These are phyloP conservation scores for Fagus crenata DNA, from an alignment of 306 rosid genomes.

Conservation along the genomic window DNA sequence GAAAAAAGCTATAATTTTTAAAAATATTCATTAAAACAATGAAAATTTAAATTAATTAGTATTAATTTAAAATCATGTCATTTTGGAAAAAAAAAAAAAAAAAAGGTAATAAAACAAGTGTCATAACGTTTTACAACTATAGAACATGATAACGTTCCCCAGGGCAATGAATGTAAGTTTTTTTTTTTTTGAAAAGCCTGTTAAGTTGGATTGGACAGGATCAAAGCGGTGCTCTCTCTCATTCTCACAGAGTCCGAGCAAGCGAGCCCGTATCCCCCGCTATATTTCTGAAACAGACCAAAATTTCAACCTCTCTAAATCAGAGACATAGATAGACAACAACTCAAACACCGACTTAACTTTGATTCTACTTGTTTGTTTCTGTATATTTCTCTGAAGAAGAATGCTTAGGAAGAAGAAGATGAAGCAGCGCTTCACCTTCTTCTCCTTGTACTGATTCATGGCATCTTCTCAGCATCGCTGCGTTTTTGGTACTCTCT, in stretches of 20 bases:
- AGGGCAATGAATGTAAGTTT: too few species aligned
- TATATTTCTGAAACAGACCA: not conserved
- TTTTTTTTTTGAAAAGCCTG: not conserved
- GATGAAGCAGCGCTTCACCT: constrained; percentile 96
- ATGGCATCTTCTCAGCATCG: constrained; percentile 99
- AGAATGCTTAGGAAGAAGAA: constrained; percentile 62
- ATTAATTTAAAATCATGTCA: too few species aligned
- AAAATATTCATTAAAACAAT: too few species aligned
- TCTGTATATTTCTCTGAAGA: not conserved
- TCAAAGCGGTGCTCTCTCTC: not conserved
- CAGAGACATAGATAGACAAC: not conserved
- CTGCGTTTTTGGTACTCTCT: constrained; percentile 78
- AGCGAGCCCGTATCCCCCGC: not conserved
- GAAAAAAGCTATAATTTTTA: too few species aligned
- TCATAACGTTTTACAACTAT: too few species aligned
- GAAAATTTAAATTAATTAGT: too few species aligned
- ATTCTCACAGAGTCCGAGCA: not conserved
- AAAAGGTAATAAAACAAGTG: too few species aligned
- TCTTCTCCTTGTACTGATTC: constrained; percentile 78
- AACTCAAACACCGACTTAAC: not conserved
- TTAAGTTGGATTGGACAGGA: not conserved
- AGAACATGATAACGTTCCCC: too few species aligned
- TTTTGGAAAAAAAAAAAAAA: too few species aligned
- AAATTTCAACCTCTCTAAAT: not conserved
- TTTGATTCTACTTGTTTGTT: too few species aligned